Evolutionary conservation across 2,329 filamentous ascomycete species (phyloP).

Genomic region (Botrytis tulipae): DNA sequence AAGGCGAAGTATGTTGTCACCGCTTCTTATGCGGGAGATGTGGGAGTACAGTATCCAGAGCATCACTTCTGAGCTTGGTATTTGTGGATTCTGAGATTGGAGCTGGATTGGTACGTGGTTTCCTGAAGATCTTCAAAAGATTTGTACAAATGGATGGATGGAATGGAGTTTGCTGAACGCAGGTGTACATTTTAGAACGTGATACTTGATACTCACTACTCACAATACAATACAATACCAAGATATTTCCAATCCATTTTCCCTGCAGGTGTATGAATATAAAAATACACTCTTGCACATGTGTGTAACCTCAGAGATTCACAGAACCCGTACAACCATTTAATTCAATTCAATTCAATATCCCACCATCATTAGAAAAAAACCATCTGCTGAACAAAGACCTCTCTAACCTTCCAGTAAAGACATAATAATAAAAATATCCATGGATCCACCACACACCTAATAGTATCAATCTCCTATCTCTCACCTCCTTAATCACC

Average conservation of each 20-base stretch:
- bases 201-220: neutral
- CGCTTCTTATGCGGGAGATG: neutral
- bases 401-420: neutral
- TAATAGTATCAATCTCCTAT: no score
- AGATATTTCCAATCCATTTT: neutral
- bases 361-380: no score
- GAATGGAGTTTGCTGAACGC: no score
- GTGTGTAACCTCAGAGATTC: neutral
- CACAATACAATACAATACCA: neutral
- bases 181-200: no score
- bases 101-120: neutral
- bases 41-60: neutral
- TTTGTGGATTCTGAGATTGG: neutral
- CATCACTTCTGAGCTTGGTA: neutral
- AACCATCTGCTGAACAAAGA: neutral
- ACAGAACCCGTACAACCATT: neutral
- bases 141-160: no score
- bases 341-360: neutral
- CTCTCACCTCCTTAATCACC: no score
- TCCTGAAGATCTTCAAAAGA: no score
- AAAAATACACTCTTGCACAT: accelerated
- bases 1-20: neutral
- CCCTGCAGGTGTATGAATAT: neutral
- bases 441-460: no score
- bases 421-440: neutral